Evolutionary conservation across 1,139 yeast species (phyloP).

Genomic region (Diutina pseudorugosa): DNA sequence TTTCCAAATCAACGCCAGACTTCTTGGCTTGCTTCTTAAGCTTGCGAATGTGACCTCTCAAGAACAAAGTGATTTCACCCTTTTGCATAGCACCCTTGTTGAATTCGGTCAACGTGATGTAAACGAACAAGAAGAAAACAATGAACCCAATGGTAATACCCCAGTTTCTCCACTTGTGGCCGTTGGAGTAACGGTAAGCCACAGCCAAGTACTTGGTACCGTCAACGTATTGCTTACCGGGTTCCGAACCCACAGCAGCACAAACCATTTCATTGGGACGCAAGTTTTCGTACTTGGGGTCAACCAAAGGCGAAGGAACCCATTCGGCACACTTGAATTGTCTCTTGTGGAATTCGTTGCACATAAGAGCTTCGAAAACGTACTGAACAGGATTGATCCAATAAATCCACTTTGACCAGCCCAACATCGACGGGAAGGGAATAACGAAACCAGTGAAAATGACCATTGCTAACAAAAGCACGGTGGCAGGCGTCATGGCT

Average conservation of each 20-base stretch:
- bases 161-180: constrained; percentile 75
- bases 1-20: background rate
- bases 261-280: constrained; percentile 39
- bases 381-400: constrained; percentile 11
- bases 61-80: constrained; percentile 72
- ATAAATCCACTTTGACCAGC: constrained; percentile 12
- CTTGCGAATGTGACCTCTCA: constrained; percentile 16
- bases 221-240: constrained; percentile 41
- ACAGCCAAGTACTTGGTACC: constrained; percentile 46
- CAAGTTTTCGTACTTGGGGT: constrained; percentile 26
- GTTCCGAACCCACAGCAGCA: constrained; percentile 45
- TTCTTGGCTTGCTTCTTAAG: background rate
- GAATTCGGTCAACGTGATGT: constrained; percentile 46
- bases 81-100: constrained; percentile 70
- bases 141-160: constrained; percentile 55
- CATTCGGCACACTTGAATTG: constrained; percentile 29
- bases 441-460: constrained; percentile 12
- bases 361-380: constrained; percentile 11
- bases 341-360: constrained; percentile 12
- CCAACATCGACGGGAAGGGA: constrained; percentile 11
- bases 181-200: constrained; percentile 35
- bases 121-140: constrained; percentile 41
- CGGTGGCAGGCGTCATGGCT: constrained; percentile 12
- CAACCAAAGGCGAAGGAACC: constrained; percentile 31
- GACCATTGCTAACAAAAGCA: constrained; percentile 11